Evolutionary conservation across 768 basidiomycete genomes (phyloP).

Genomic region (Tylopilus vinaceipallidus): DNA sequence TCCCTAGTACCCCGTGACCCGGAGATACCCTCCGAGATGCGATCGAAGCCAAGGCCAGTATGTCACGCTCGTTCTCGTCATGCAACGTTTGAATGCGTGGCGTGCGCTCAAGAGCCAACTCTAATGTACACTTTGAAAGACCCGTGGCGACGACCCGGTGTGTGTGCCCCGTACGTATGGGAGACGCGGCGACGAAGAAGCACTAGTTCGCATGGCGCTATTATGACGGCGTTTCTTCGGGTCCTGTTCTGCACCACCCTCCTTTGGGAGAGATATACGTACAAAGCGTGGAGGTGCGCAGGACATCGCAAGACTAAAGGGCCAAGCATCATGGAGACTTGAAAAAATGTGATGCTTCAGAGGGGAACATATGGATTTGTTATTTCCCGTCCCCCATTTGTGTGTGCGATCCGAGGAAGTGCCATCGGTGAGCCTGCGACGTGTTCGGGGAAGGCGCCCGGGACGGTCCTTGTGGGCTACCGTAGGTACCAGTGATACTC

Average conservation of each 20-base stretch:
- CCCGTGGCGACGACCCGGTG: background rate
- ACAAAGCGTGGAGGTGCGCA: background rate
- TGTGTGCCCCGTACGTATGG: background rate
- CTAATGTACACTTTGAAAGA: background rate
- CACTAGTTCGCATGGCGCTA: background rate
- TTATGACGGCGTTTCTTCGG: background rate
- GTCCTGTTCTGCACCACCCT: background rate
- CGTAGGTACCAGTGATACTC: background rate
- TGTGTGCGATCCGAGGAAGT: background rate
- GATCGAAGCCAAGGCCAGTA: background rate
- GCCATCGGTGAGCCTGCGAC: background rate
- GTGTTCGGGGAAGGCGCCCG: background rate
- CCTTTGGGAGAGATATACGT: conserved; percentile 3
- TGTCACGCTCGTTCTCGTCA: background rate
- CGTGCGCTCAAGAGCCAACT: background rate
- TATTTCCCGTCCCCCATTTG: background rate
- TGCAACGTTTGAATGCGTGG: background rate
- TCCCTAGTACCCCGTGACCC: background rate
- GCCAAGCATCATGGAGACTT: too few relatives aligned
- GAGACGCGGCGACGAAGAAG: background rate
- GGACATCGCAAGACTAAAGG: background rate
- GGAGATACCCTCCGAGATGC: conserved; percentile 11
- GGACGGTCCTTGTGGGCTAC: background rate
- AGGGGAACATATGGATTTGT: background rate
- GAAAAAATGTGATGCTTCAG: too few relatives aligned